Base-by-base conservation (phyloP, 768 basidiomycete genomes). In the Termitomyces bulborhizus region DNA sequence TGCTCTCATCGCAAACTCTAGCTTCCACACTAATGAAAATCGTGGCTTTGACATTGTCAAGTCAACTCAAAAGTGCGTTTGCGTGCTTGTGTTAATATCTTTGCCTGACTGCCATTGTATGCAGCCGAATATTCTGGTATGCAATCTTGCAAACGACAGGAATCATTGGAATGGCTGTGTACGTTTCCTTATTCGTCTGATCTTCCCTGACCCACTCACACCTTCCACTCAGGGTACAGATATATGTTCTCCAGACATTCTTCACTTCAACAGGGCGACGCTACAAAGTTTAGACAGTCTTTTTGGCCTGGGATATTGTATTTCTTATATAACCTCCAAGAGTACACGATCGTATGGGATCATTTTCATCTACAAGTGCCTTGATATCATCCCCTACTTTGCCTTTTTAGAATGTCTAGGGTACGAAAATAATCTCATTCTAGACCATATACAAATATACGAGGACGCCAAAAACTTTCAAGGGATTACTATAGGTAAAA, bases 21-120 rank as follows among this genome's bases (percentile, higher is more conserved):
- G 94, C 68, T 94, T 93, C 76, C 94, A 98, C 69, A 98, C 95
- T 2, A 81, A 88, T 47, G 93, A 98, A 69, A 92, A 91, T 62
- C 83, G 95, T 37, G 93, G 93, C n/a, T 95, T 94, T 69, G 92
- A 91, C 5, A 79, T 90, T 21, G 94, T 98, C 26, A 87, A 86
- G 65, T 93, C 92, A 0, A 97, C 90, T 26, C 88, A 91, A 75
- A 89, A 84, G 91, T 92, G 54, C 39, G 76, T 60, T 31, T 21
- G 2, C 53, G 16, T 54, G 41, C 26, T 18, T 26, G 26, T 7
- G 24, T 36, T 37, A 16, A 45, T 15, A 13, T 18, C 18, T 7
- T 6, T 7, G 44, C 47, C 40, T 54, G 53, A 60, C 31, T 59
- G 48, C 6, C 26, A 4, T 18, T 6, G 42, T 57, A n/a, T 29